Evolutionary conservation across 306 rosid species (phyloP).

Genomic region (Lathyrus sativus): DNA sequence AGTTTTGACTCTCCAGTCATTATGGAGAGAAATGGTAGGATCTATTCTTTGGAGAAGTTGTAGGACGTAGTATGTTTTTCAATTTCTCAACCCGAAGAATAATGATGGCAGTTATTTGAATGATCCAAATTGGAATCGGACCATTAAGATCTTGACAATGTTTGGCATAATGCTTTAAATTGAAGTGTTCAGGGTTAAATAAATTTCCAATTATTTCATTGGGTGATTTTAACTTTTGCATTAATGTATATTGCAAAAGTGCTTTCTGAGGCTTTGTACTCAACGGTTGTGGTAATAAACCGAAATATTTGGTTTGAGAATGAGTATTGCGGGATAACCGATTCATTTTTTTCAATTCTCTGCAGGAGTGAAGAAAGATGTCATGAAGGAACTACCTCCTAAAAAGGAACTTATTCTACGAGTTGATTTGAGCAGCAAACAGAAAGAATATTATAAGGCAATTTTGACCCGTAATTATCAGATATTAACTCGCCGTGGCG

Average conservation of each 20-base stretch:
- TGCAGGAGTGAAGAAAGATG: conserved; percentile 98
- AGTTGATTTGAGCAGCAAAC: conserved; percentile 88
- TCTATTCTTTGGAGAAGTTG: too few relatives aligned
- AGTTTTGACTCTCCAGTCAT: too few relatives aligned
- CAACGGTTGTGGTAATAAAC: conserved; percentile 18
- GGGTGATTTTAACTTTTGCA: neutral
- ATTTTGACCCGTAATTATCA: conserved; percentile 98
- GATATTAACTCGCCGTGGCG: conserved; percentile 93
- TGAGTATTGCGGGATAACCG: conserved; percentile 21
- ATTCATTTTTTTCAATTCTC: conserved; percentile 34
- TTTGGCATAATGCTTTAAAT: too few relatives aligned
- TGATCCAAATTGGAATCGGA: too few relatives aligned
- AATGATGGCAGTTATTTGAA: too few relatives aligned
- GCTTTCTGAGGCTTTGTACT: conserved; percentile 21
- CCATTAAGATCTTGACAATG: too few relatives aligned
- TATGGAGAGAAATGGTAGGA: too few relatives aligned
- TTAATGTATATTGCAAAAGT: conserved; percentile 16
- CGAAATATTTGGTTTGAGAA: conserved; percentile 17
- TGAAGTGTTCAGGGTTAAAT: too few relatives aligned
- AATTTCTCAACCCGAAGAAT: too few relatives aligned
- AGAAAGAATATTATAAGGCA: conserved; percentile 96
- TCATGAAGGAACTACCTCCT: conserved; percentile 98
- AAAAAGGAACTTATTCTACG: conserved; percentile 96
- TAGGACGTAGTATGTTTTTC: too few relatives aligned
- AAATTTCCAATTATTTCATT: too few relatives aligned